These are phyloP conservation scores for Polyplosphaeria fusca DNA, from an alignment of 495 filamentous ascomycete genomes.

Conservation along the genomic window DNA sequence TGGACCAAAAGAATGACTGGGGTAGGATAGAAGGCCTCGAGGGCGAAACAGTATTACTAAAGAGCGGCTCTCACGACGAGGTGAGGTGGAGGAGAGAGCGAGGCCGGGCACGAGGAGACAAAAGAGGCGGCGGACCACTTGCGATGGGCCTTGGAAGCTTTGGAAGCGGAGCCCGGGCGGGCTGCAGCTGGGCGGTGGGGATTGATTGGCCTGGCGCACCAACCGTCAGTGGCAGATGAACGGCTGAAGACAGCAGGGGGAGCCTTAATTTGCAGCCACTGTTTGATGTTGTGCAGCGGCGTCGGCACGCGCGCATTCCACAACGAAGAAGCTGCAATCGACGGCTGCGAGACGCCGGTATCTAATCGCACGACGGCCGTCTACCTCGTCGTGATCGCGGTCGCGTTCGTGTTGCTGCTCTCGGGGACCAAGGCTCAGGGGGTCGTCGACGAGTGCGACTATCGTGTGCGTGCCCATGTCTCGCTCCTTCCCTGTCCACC, in stretches of 20 bases:
- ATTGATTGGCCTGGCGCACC: slow-evolving; percentile 17
- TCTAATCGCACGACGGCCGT: no score
- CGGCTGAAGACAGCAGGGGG: not conserved
- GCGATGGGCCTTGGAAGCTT: slow-evolving; percentile 1
- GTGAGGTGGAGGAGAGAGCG: slow-evolving; percentile 21
- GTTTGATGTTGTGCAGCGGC: not conserved
- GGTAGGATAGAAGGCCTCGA: slow-evolving; percentile 10
- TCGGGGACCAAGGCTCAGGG: no score
- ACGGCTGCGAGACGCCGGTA: no score
- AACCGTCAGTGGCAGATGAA: slow-evolving; percentile 1
- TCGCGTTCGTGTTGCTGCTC: no score
- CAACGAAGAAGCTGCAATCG: no score
- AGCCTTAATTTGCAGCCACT: not conserved
- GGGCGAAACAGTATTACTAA: slow-evolving; percentile 23
- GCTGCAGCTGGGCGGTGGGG: not conserved
- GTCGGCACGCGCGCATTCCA: not conserved
- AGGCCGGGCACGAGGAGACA: slow-evolving; percentile 16
- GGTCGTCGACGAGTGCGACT: no score
- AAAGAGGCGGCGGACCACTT: slow-evolving; percentile 22
- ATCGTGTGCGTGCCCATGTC: no score
- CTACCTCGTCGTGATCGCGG: no score
- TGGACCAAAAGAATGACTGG: slow-evolving; percentile 30
- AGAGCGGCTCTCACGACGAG: slow-evolving; percentile 23
- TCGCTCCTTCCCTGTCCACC: no score
- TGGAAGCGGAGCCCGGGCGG: slow-evolving; percentile 13